These are phyloP conservation scores for Bromus sterilis DNA, from an alignment of 176 grass and related monocot genomes.

Conservation along the genomic window DNA sequence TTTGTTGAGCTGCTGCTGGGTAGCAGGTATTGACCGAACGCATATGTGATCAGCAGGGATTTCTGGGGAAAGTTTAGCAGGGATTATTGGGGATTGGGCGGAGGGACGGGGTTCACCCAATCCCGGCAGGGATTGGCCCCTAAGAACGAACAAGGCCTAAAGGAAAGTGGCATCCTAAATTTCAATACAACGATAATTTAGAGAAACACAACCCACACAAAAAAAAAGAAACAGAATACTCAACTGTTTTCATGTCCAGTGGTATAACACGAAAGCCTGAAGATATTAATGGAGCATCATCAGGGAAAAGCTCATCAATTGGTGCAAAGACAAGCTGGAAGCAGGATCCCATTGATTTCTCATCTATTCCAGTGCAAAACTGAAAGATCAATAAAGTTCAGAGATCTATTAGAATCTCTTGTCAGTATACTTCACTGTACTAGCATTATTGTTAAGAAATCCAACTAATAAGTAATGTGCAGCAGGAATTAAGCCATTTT, in stretches of 20 bases:
- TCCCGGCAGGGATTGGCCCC: no score
- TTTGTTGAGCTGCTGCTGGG: no score
- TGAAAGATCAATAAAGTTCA: conserved; percentile 43
- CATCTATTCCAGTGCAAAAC: conserved; percentile 93
- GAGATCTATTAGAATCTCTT: neutral
- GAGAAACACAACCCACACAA: no score
- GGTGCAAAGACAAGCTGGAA: conserved; percentile 97
- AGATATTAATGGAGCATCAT: conserved; percentile 83
- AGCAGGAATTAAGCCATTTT: neutral
- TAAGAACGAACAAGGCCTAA: neutral
- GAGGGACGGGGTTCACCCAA: no score
- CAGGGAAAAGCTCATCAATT: conserved; percentile 93
- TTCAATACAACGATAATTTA: neutral
- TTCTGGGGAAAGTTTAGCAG: no score
- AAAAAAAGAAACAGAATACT: conserved; percentile 15
- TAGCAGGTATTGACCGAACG: no score
- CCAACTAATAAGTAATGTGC: neutral
- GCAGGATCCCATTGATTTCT: conserved; percentile 91
- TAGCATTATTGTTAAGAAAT: neutral
- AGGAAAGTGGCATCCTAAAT: neutral
- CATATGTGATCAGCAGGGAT: no score
- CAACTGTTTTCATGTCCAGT: conserved; percentile 82
- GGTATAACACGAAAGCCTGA: conserved; percentile 96
- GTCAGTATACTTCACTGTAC: neutral
- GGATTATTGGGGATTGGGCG: no score